Evolutionary conservation across 305 asterid genomes (phyloP), one percentile per base, ranked within the genome.

Genomic region (Coffea humblotiana): DNA sequence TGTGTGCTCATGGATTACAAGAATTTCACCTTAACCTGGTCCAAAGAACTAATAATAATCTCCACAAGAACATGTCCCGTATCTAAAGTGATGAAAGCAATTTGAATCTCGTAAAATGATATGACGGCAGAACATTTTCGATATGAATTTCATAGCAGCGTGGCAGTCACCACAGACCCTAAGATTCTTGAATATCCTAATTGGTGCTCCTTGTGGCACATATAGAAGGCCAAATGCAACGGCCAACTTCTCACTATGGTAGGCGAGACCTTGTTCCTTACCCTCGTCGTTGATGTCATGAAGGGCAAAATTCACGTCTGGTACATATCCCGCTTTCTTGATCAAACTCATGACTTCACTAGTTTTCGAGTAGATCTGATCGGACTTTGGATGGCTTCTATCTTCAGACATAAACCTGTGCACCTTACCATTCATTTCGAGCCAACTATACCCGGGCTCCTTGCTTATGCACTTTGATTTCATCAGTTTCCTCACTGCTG

Each of bases 161-260:
- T 94, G 97, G 48, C 98, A 94, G 81, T 91, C 98, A 2, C 97
- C 94, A 63, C 98, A 94, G 14, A 90, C 92, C 71, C 95, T 81
- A 54, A 91, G 85, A 80, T 94, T 93, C 90, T 93, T 94, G 72
- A 80, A 91, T 60, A 94, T 82, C 77, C 97, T 84, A 65, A 93
- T 81, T 0, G 96, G 89, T 7, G 84, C 87, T 70, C 86, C 97
- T 3, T 69, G 63, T 19, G 94, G 89, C 77, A 90, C 82, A 70
- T 77, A 72, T 27, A 94, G 89, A 71, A 93, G 79, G 58, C 89
- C 93, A 43, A 89, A 93, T n/a, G 97, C 94, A 77, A 93, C 88
- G 5, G 97, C 97, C 89, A 93, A 73, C 88, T 94, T 94, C 90
- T 94, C 98, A 51, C 97, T 87, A 60, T 94, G 98, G 85, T 90